Base-by-base conservation (phyloP, 768 basidiomycete species). In the Pulveroboletus ravenelii region DNA sequence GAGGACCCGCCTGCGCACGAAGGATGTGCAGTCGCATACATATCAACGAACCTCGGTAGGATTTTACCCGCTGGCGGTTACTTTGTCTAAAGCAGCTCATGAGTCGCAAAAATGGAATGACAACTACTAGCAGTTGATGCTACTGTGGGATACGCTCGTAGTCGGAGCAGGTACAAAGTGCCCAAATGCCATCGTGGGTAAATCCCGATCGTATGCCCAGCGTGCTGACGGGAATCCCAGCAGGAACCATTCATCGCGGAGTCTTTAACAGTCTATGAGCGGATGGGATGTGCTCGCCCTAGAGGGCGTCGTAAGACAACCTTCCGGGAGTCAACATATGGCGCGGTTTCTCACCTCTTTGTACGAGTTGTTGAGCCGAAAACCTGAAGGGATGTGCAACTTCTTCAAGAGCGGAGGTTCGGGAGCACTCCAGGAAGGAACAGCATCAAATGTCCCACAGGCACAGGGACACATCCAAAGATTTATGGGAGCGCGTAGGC, bases 401-500 rank as follows among this genome's bases (percentile, higher is more conserved):
- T 32, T 34, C 31, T 59, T 61, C 44, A 50, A 35, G 51, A 39
- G 37, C 38, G 30, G 55, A 41, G 31, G 17, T 29, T 29, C 25
- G 41, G 50, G 37, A 30, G 37, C 47, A 41, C 51, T 29, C 13
- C 13, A 34, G 5, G 44, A 55, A 53, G 48, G 51, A 59, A 59
- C 39, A 15, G 18, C 29, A 51, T 31, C 41, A 42, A 36, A 31
- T 31, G 39, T n/a, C 42, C 45, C 58, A 47, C 46, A 48, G 55
- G 51, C n/a, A 36, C 34, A 23, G 29, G 12, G 9, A 48, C 35
- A 36, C n/a, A 39, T 41, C 39, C 40, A 38, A 47, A 6, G 47
- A 44, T 45, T 39, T 47, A 41, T 50, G 36, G 31, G 40, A 53
- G 49, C 44, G 56, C 47, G 47, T 42, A 6, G 25, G 4, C 25